phyloP scores from a whole-genome alignment of 495 filamentous ascomycete genomes.

The Aspergillus nanangensis region DNA sequence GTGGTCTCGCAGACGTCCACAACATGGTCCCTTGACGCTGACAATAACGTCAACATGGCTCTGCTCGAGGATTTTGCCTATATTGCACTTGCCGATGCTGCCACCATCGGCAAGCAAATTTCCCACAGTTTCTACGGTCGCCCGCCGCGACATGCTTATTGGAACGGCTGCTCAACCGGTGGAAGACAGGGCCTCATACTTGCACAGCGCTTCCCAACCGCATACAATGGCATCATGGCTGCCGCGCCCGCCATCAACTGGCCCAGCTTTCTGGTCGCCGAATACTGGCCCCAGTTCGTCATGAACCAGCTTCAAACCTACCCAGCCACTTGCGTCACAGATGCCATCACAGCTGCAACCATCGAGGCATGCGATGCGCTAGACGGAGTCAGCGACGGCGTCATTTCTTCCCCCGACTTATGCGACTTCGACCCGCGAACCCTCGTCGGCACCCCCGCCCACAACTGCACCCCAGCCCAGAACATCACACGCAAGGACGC shows the following conservation, averaged over 20 bases:
- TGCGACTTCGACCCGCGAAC: slow-evolving; percentile 48
- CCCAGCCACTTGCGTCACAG: slow-evolving; percentile 34
- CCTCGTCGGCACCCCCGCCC: slow-evolving; percentile 41
- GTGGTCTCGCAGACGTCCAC: not conserved
- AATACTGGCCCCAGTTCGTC: slow-evolving; percentile 16
- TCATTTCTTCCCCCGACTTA: slow-evolving; percentile 47
- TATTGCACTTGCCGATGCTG: slow-evolving; percentile 30
- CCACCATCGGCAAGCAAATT: slow-evolving; percentile 12
- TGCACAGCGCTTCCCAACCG: slow-evolving; percentile 35
- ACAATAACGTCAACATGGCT: slow-evolving; percentile 36
- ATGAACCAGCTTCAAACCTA: slow-evolving; percentile 25
- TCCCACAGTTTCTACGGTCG: slow-evolving; percentile 11
- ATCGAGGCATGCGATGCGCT: slow-evolving; percentile 38
- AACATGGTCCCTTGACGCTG: slow-evolving; percentile 32
- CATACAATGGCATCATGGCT: slow-evolving; percentile 60
- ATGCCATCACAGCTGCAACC: slow-evolving; percentile 40
- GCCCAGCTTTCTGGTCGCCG: slow-evolving; percentile 23
- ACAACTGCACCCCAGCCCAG: slow-evolving; percentile 20
- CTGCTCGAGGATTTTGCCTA: slow-evolving; percentile 33
- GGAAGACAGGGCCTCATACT: slow-evolving; percentile 42
- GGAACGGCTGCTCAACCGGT: slow-evolving; percentile 44
- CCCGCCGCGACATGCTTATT: slow-evolving; percentile 33
- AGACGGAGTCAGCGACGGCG: slow-evolving; percentile 54
- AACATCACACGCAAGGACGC: slow-evolving; percentile 17
- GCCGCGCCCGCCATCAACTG: slow-evolving; percentile 42